Evolutionary conservation across 805 yeast species (phyloP).

Genomic region (Candida railenensis): DNA sequence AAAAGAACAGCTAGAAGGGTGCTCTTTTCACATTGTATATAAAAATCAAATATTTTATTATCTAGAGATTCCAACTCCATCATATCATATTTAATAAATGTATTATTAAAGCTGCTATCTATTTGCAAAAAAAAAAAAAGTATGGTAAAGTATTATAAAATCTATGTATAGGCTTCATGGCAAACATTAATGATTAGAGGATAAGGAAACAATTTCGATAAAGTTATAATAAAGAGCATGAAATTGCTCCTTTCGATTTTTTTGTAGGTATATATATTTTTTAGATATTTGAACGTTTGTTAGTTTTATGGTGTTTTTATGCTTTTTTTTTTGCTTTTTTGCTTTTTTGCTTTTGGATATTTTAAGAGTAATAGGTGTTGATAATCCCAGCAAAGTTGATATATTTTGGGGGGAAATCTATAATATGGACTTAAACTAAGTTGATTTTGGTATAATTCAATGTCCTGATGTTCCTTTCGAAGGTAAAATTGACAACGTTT

Average conservation of each 20-base stretch:
- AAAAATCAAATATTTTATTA: too few relatives aligned
- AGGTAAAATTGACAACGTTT: too few relatives aligned
- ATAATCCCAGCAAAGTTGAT: background rate
- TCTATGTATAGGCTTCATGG: conserved; percentile 3
- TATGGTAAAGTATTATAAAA: background rate
- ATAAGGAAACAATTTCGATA: background rate
- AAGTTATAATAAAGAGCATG: background rate
- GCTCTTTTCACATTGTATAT: too few relatives aligned
- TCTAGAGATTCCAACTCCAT: too few relatives aligned
- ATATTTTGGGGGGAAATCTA: background rate
- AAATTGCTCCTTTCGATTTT: background rate
- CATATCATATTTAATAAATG: too few relatives aligned
- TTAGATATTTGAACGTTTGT: background rate
- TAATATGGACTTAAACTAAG: too few relatives aligned
- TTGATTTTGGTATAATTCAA: too few relatives aligned
- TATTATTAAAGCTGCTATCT: background rate
- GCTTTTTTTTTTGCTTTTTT: background rate
- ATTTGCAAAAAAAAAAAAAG: background rate
- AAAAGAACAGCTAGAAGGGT: too few relatives aligned
- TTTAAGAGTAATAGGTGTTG: background rate
- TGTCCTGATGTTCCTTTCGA: too few relatives aligned
- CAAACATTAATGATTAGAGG: background rate
- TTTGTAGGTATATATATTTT: background rate
- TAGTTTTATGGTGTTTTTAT: background rate
- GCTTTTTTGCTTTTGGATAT: background rate